Evolutionary conservation across 202 grass and related monocot species (phyloP).

Genomic region (Carex sylvatica): DNA sequence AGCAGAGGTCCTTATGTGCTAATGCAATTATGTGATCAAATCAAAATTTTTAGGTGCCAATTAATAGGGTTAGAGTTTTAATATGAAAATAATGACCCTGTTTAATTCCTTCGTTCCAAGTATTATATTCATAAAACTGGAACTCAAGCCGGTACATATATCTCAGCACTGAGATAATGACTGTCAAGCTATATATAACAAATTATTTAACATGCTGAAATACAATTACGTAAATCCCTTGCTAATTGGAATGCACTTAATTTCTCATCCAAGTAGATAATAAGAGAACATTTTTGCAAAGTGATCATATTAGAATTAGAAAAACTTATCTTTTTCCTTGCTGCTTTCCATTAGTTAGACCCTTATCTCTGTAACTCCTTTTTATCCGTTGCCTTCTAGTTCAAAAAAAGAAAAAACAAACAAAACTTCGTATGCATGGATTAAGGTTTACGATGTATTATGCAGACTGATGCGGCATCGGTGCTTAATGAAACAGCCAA

Average conservation of each 20-base stretch:
- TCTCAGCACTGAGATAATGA: not conserved
- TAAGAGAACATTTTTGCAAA: not conserved
- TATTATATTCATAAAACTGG: not conserved
- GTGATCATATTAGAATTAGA: not conserved
- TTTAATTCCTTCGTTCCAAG: not conserved
- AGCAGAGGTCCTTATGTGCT: not conserved
- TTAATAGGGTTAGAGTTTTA: not conserved
- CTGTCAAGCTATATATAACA: not conserved
- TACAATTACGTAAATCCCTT: not conserved
- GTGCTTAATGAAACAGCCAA: slow-evolving; percentile 70
- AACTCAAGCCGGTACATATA: not conserved
- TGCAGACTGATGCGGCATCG: slow-evolving; percentile 78
- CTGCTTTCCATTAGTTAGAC: not conserved
- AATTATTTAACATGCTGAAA: not conserved
- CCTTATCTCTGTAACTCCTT: not conserved
- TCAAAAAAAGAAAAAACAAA: not conserved
- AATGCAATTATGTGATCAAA: not conserved
- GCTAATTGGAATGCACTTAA: not conserved
- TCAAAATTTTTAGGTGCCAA: not conserved
- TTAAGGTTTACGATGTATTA: not conserved
- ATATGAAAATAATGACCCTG: not conserved
- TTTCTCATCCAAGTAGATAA: not conserved
- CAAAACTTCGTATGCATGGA: not conserved
- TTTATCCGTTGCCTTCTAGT: not conserved
- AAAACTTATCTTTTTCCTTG: not conserved